Base-by-base conservation (phyloP, 225 moss, liverwort and hornwort species). In the Anthoceros angustus region DNA sequence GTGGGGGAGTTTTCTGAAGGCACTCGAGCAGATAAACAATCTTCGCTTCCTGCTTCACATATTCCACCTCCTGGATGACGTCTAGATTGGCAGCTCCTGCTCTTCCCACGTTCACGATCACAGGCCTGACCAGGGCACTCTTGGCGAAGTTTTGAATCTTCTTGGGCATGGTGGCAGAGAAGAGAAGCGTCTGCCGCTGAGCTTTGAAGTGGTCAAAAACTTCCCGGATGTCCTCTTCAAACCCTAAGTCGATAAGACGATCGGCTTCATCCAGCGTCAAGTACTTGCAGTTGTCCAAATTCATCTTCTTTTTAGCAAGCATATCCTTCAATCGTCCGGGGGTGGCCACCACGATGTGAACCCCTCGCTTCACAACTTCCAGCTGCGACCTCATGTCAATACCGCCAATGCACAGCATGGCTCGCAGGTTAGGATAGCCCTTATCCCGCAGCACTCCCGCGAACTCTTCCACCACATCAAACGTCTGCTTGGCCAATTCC, bases 301-400 rank as follows among this genome's bases (percentile, higher is more conserved):
- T 55, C 55, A 55, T 55, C 55, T 55, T 55, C n/a, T 55, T 55
- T 11, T 55, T 55, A 4, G 55, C 55, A 15, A 55, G 55, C 55
- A 55, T 55, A 15, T 55, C 55, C 55, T 55, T 55, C 55, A 55
- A 5, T 18, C 55, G 55, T 18, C 55, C 55, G n/a, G 55, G 55
- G 4, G 55, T 55, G n/a, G 55, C 55, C 7, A 55, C 55, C 18
- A 55, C 55, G 18, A 55, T 55, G 55, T 55, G 55, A 23, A 55
- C 55, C 23, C 55, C 55, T 23, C 55, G 18, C 55, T 55, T 55
- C n/a, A 55, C 55, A 18, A 55, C 55, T 55, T 55, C 55, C 7
- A 55, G 55, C 55, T 55, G 55, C n/a, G 55, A 55, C n/a, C 55
- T 55, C 55, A 55, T 55, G 55, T 55, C 55, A 55, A 55, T 55